These are phyloP conservation scores for Penicillium sp. DNA, from an alignment of 2,329 filamentous ascomycete species.

Conservation along the genomic window DNA sequence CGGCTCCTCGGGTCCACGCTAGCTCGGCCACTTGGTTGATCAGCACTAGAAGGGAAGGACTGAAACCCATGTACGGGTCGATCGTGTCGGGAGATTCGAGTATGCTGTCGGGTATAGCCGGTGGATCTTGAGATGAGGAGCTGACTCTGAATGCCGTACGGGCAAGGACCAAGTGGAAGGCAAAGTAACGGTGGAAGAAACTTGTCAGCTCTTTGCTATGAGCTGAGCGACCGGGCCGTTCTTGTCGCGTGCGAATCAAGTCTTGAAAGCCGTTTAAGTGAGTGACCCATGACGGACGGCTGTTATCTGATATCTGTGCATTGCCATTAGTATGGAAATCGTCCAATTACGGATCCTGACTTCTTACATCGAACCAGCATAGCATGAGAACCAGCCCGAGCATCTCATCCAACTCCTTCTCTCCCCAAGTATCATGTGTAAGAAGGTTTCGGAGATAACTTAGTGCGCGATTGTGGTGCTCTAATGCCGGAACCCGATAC, in stretches of 20 bases:
- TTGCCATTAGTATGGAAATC: not conserved
- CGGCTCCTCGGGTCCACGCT: constrained; percentile 9
- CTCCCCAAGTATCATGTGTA: constrained; percentile 4
- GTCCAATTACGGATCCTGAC: not conserved
- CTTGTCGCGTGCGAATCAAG: constrained; percentile 14
- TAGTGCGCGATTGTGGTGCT: constrained; percentile 19
- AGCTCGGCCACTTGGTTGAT: constrained; percentile 24
- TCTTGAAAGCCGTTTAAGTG: constrained; percentile 27
- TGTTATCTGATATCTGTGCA: constrained; percentile 29
- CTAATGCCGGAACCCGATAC: constrained; percentile 23
- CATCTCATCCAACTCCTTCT: constrained; percentile 26
- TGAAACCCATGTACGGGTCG: constrained; percentile 28
- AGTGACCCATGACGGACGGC: constrained; percentile 27
- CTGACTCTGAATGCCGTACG: constrained; percentile 23
- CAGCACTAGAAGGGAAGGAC: constrained; percentile 22
- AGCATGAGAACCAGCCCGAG: constrained; percentile 28
- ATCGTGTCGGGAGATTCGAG: constrained; percentile 21
- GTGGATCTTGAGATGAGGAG: constrained; percentile 1
- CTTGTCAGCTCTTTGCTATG: constrained; percentile 19
- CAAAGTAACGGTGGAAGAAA: constrained; percentile 29
- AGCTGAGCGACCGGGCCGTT: constrained; percentile 11
- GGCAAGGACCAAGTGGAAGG: constrained; percentile 29
- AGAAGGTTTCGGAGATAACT: constrained; percentile 8
- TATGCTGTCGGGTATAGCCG: constrained; percentile 8
- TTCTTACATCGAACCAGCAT: constrained; percentile 25